A percentile compares a stretch with the other conserved stretches of the same genome.
Conservation (phyloP, 768 basidiomycete species). For the Gloeostereum incarnatum region DNA sequence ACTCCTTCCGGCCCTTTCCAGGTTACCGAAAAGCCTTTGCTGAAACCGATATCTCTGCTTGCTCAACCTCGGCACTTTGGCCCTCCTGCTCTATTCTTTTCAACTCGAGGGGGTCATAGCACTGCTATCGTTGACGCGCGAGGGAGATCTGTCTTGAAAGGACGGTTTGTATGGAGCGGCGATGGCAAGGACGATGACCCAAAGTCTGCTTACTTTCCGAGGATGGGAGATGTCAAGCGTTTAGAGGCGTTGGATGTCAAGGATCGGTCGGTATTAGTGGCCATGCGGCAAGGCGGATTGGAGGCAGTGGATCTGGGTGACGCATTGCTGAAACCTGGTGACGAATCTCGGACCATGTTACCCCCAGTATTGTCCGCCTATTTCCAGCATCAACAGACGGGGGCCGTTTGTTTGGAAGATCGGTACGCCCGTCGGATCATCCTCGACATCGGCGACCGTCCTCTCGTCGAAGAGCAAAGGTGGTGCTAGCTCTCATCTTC, state of each 20-base stretch:
- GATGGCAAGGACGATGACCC: constrained; percentile 46
- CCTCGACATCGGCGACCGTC: constrained; percentile 26
- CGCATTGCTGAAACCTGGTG: constrained; percentile 70
- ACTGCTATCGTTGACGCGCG: constrained; percentile 83
- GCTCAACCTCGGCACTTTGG: constrained; percentile 77
- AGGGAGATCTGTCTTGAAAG: constrained; percentile 76
- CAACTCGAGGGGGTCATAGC: constrained; percentile 84
- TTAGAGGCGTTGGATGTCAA: constrained; percentile 76
- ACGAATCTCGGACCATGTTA: constrained; percentile 64
- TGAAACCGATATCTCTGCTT: constrained; percentile 68
- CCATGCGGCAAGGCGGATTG: constrained; percentile 79
- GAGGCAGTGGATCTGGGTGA: constrained; percentile 77
- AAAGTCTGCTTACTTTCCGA: constrained; percentile 21
- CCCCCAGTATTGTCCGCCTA: constrained; percentile 61
- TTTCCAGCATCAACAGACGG: constrained; percentile 56
- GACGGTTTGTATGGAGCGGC: constrained; percentile 69
- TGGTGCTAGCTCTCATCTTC: constrained; percentile 25
- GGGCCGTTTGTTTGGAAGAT: constrained; percentile 79
- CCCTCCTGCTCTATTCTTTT: constrained; percentile 80
- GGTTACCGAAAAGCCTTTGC: constrained; percentile 42
- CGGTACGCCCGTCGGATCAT: constrained; percentile 53
- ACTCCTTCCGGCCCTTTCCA: constrained; percentile 14
- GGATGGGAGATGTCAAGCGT: constrained; percentile 77
- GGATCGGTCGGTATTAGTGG: constrained; percentile 70
- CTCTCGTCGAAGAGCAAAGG: constrained; percentile 30